Conservation (phyloP, 768 basidiomycete species). For the Boletus subcaerulescens region DNA sequence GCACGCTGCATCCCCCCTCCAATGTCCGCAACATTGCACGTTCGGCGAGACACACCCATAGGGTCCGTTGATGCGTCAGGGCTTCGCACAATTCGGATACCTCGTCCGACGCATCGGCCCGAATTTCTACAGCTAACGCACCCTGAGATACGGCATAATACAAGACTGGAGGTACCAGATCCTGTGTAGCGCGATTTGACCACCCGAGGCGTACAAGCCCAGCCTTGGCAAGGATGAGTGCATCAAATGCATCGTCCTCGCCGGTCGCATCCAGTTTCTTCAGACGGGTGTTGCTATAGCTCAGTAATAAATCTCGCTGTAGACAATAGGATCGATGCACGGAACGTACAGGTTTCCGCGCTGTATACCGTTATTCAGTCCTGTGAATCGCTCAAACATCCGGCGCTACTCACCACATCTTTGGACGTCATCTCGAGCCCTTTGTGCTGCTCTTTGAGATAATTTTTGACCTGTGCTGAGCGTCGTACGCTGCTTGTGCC, state of each 20-base stretch:
- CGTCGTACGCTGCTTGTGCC: slow-evolving; percentile 94
- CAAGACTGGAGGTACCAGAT: slow-evolving; percentile 70
- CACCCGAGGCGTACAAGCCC: slow-evolving; percentile 81
- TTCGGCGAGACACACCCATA: slow-evolving; percentile 79
- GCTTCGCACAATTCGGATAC: slow-evolving; percentile 61
- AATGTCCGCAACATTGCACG: slow-evolving; percentile 83
- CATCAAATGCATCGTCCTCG: slow-evolving; percentile 68
- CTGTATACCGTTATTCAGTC: slow-evolving; percentile 35
- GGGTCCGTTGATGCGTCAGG: slow-evolving; percentile 74
- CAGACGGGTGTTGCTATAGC: slow-evolving; percentile 77
- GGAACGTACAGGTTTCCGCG: slow-evolving; percentile 80
- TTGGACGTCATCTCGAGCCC: slow-evolving; percentile 60
- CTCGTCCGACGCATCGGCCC: slow-evolving; percentile 54
- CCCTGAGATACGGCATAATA: slow-evolving; percentile 95
- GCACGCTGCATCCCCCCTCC: slow-evolving; percentile 97
- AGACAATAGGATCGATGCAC: not conserved
- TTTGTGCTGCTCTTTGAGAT: slow-evolving; percentile 51
- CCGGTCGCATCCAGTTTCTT: slow-evolving; percentile 81
- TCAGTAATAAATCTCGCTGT: slow-evolving; percentile 6
- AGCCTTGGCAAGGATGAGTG: slow-evolving; percentile 90
- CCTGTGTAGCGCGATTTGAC: slow-evolving; percentile 70
- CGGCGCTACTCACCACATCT: slow-evolving; percentile 70
- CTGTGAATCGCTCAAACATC: not conserved
- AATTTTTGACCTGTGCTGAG: slow-evolving; percentile 83
- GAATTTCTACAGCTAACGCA: slow-evolving; percentile 85